These are phyloP conservation scores for Irpex sp. DNA, from an alignment of 1,284 basidiomycete genomes.

Conservation along the genomic window DNA sequence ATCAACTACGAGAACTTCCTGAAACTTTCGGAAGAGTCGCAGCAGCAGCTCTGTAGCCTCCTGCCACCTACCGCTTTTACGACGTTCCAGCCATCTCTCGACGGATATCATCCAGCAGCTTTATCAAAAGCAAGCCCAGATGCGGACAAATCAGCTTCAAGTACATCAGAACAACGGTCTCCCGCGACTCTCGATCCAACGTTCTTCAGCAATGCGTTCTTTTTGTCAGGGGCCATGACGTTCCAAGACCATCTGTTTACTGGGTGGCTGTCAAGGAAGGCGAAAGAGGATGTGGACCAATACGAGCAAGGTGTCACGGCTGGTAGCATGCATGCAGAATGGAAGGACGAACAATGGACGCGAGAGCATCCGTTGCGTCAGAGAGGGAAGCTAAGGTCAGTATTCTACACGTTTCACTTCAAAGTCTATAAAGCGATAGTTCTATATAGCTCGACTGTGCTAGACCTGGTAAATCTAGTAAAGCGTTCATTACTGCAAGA, in stretches of 20 bases:
- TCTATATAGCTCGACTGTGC: constrained; percentile 22
- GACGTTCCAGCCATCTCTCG: constrained; percentile 33
- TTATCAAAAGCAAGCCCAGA: too few species aligned
- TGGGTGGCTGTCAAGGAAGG: constrained; percentile 45
- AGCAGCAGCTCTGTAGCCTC: constrained; percentile 35
- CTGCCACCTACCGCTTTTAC: constrained; percentile 51
- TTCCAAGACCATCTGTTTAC: constrained; percentile 59
- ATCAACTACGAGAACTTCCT: constrained; percentile 48
- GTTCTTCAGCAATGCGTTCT: constrained; percentile 50
- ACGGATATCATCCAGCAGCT: constrained; percentile 36
- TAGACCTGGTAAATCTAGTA: constrained; percentile 41
- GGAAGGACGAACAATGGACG: constrained; percentile 63
- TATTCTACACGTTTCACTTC: not conserved
- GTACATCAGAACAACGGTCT: not conserved
- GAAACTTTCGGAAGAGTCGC: constrained; percentile 43
- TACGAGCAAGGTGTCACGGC: constrained; percentile 39
- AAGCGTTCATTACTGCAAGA: constrained; percentile 40
- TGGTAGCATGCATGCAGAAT: constrained; percentile 47
- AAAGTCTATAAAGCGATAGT: not conserved
- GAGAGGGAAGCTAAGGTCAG: constrained; percentile 4
- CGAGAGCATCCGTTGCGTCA: constrained; percentile 30
- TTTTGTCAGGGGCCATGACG: constrained; percentile 50
- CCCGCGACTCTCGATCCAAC: constrained; percentile 33
- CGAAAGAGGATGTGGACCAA: constrained; percentile 37
- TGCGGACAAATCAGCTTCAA: too few species aligned